Conservation (phyloP, 352 stramenopile genomes). For the Saprolegnia parasitica region DNA sequence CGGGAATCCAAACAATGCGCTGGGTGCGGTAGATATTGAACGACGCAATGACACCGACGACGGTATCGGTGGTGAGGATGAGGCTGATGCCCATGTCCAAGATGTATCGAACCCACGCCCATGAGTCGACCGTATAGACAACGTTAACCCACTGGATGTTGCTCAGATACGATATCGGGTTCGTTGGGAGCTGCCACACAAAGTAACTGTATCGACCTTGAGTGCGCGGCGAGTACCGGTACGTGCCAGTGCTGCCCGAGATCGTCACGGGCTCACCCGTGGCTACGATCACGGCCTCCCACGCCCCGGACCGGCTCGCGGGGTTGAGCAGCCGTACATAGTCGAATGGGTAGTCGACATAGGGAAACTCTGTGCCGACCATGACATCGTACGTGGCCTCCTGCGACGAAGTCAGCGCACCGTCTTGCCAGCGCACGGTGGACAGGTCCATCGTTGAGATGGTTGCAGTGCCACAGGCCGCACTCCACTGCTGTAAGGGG, state of each 20-base stretch:
- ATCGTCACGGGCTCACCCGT: background rate
- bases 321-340: background rate
- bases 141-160: background rate
- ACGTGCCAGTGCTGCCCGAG: background rate
- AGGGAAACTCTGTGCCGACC: conserved; percentile 4
- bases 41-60: background rate
- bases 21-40: background rate
- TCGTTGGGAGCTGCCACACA: background rate
- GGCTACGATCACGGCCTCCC: background rate
- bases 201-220: conserved; percentile 14
- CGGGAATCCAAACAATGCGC: background rate
- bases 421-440: background rate
- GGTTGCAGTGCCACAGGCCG: background rate
- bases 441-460: background rate
- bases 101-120: conserved; percentile 15
- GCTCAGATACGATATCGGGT: background rate
- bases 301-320: background rate
- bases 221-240: background rate
- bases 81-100: conserved; percentile 1
- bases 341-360: background rate
- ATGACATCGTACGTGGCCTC: background rate
- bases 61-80: conserved; percentile 1
- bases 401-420: conserved; percentile 4
- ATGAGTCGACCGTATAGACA: background rate
- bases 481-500: background rate